These are phyloP conservation scores for Mucor sp. DNA, from an alignment of 371 early-diverging fungal species.

Conservation along the genomic window DNA sequence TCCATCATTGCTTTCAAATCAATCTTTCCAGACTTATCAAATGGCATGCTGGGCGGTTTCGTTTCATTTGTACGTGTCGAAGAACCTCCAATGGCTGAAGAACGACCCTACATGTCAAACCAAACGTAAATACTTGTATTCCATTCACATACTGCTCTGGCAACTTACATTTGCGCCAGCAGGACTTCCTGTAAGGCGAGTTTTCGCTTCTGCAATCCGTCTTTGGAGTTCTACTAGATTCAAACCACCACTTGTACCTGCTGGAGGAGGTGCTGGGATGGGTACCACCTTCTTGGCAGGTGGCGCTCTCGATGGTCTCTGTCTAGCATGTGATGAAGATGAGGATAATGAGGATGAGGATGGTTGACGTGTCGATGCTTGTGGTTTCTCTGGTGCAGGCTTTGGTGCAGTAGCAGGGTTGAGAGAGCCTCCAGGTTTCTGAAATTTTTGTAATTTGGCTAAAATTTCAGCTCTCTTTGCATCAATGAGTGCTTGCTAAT, in stretches of 20 bases:
- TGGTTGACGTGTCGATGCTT: background rate
- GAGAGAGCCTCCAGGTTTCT: constrained; percentile 15
- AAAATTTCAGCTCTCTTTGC: constrained; percentile 42
- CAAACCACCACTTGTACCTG: constrained; percentile 12
- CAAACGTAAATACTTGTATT: background rate
- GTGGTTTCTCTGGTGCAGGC: background rate
- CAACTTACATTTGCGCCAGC: background rate
- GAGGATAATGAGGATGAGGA: background rate
- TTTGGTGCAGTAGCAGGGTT: constrained; percentile 4
- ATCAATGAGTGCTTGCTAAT: constrained; percentile 30
- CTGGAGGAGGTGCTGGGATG: constrained; percentile 11
- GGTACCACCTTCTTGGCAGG: constrained; percentile 4
- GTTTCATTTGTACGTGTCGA: constrained; percentile 1
- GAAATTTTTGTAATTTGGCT: constrained; percentile 44
- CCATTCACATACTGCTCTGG: no score
- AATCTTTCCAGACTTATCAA: constrained; percentile 38
- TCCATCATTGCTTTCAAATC: constrained; percentile 57
- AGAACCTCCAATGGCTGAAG: background rate
- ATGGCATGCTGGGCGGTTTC: constrained; percentile 30
- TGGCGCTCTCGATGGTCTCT: background rate
- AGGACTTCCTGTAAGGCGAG: constrained; percentile 20
- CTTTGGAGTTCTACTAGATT: constrained; percentile 47
- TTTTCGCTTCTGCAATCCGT: constrained; percentile 56
- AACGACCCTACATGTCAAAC: background rate
- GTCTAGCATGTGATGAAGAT: background rate